phyloP scores from a whole-genome alignment of 139 green algal species.

The Pseudopediastrum boryanum region DNA sequence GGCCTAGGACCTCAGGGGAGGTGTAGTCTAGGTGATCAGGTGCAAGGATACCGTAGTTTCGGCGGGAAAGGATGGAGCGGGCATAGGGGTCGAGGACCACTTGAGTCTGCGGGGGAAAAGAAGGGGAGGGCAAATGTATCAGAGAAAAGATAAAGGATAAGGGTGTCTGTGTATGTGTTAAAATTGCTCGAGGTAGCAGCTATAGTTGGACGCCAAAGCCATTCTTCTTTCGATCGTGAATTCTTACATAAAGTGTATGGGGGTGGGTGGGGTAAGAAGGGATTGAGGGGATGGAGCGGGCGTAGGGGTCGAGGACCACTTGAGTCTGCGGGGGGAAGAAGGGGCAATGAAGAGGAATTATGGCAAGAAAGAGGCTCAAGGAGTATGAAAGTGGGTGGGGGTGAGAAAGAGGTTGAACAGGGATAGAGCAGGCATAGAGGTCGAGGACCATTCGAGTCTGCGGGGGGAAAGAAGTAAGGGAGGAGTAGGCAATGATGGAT shows the following conservation, averaged over 20 bases:
- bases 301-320: conserved; percentile 94
- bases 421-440: too few relatives aligned
- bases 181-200: too few relatives aligned
- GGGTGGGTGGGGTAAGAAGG: too few relatives aligned
- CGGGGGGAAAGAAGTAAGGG: too few relatives aligned
- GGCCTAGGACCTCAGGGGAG: conserved; percentile 49
- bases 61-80: conserved; percentile 69
- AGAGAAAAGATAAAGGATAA: neutral
- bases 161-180: neutral
- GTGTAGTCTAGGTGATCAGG: conserved; percentile 64
- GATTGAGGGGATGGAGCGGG: conserved; percentile 72
- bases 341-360: neutral
- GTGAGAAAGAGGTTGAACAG: too few relatives aligned
- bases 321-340: conserved; percentile 42
- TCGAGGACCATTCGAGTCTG: too few relatives aligned
- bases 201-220: too few relatives aligned
- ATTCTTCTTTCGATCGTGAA: too few relatives aligned
- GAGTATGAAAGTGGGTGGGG: too few relatives aligned
- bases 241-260: too few relatives aligned
- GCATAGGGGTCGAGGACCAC: conserved; percentile 95
- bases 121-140: neutral
- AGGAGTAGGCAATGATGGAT: too few relatives aligned
- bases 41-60: conserved; percentile 79
- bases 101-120: conserved; percentile 43
- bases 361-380: neutral